Evolutionary conservation across 2,329 filamentous ascomycete species (phyloP).

Genomic region (Laburnicola sp.): DNA sequence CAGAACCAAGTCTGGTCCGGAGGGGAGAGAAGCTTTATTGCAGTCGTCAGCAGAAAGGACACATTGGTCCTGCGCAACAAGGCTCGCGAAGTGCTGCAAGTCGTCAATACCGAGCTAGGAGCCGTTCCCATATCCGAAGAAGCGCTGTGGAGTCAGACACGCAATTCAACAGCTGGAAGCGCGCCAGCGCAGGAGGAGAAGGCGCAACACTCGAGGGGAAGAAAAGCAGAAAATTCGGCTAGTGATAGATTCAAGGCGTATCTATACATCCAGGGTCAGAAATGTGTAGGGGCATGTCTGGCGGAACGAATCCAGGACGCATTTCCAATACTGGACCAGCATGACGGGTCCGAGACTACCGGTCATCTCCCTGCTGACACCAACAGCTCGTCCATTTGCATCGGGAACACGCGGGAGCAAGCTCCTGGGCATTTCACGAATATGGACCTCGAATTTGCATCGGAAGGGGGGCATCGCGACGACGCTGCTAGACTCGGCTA

Average conservation of each 20-base stretch:
- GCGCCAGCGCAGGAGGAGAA: conserved; percentile 18
- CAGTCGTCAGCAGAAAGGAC: conserved; percentile 61
- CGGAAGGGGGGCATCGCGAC: conserved; percentile 62
- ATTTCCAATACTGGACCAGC: conserved; percentile 50
- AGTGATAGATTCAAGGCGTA: conserved; percentile 61
- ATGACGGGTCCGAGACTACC: conserved; percentile 22
- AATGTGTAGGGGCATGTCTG: conserved; percentile 65
- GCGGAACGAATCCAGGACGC: conserved; percentile 64
- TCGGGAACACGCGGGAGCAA: conserved; percentile 47
- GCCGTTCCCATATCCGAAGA: conserved; percentile 62
- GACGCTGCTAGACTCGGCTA: conserved; percentile 59
- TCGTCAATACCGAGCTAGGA: conserved; percentile 65
- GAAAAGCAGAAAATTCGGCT: conserved; percentile 29
- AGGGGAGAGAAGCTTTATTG: conserved; percentile 54
- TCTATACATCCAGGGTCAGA: conserved; percentile 62
- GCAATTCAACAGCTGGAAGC: conserved; percentile 12
- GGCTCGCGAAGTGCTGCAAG: conserved; percentile 58
- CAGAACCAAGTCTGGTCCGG: conserved; percentile 56
- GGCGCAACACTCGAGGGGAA: conserved; percentile 35
- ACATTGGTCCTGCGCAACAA: conserved; percentile 57
- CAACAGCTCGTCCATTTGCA: conserved; percentile 46
- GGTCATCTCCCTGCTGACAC: conserved; percentile 18
- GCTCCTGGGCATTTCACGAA: conserved; percentile 66
- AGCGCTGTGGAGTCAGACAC: conserved; percentile 59
- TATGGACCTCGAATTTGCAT: conserved; percentile 64